Conservation (phyloP, 1,284 basidiomycete species). For the Cryptococcus floricola region DNA sequence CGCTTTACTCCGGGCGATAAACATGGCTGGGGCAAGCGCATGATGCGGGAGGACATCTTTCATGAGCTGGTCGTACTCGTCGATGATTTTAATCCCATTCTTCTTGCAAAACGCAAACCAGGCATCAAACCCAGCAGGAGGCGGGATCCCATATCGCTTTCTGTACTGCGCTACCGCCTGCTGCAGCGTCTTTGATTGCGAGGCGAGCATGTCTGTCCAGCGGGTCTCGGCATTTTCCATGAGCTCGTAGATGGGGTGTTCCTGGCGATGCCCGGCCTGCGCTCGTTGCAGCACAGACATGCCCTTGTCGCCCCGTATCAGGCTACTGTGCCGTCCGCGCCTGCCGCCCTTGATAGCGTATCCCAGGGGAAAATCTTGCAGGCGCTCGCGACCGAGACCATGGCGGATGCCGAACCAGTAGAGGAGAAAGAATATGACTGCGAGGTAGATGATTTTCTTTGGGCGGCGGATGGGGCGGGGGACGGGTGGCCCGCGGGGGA, state of each 20-base stretch:
- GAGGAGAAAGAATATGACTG: conserved; percentile 41
- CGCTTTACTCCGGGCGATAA: conserved; percentile 28
- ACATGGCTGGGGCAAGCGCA: conserved; percentile 39
- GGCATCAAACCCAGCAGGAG: conserved; percentile 50
- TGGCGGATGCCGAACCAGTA: conserved; percentile 50
- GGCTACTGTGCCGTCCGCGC: conserved; percentile 19
- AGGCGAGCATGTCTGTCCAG: conserved; percentile 34
- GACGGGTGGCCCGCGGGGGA: conserved; percentile 6
- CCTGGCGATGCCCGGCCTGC: conserved; percentile 11
- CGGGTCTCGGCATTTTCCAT: conserved; percentile 45
- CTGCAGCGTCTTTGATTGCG: conserved; percentile 56
- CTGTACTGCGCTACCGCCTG: conserved; percentile 59
- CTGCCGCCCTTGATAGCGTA: conserved; percentile 36
- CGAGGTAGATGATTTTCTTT: conserved; percentile 45
- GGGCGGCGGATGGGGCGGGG: conserved; percentile 40
- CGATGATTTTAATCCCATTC: conserved; percentile 70
- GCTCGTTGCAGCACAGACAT: conserved; percentile 15
- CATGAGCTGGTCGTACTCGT: conserved; percentile 56
- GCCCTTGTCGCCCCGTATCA: conserved; percentile 19
- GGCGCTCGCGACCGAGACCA: conserved; percentile 40
- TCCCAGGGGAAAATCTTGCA: conserved; percentile 35
- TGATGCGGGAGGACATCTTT: conserved; percentile 44
- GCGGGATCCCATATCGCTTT: conserved; percentile 52
- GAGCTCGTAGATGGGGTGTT: conserved; percentile 47
- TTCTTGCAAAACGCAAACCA: conserved; percentile 62